Base-by-base conservation (phyloP, 176 grass and related monocot species). In the Raddia distichophylla region DNA sequence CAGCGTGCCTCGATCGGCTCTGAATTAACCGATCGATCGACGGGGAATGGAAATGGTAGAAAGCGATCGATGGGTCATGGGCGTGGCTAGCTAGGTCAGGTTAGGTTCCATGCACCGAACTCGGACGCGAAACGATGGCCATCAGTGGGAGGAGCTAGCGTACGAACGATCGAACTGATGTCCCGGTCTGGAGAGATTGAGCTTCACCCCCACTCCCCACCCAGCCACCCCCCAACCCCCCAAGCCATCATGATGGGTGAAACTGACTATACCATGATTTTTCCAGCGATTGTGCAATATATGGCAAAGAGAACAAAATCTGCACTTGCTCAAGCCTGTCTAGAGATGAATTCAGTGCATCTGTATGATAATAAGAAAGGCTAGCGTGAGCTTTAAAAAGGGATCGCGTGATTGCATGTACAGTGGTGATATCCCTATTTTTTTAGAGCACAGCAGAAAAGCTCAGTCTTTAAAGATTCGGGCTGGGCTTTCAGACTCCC, bases 291-390 rank as follows among this genome's bases (percentile, higher is more conserved):
- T 11, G 54, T 79, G 76, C 1, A 45, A 3, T n/a, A n/a, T n/a
- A n/a, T 48, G 48, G 64, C 69, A 65, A 83, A 74, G 45, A 20
- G 54, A 75, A 32, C 49, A 83, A 63, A 75, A 75, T 55, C 20
- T 12, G 49, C 48, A 22, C 7, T 14, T 34, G 2, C 64, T 51
- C 33, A 15, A 53, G 69, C 46, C 58, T 16, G 13, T 6, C 57
- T 42, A 10, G 14, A 19, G 80, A 73, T 13, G 35, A 60, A 22
- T 73, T 50, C 69, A 17, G 46, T 53, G 69, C n/a, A 81, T 58
- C 35, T 69, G 37, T 54, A 51, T 63, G 69, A 48, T 10, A 61
- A 12, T 4, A 52, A 15, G 44, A 19, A 61, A 51, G 56, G 19
- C 15, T 27, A 62, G 9, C 64, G 20, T 16, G 18, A 8, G 53